Conservation (phyloP, 75 land plant genomes). For the Selaginella moellendorffii region DNA sequence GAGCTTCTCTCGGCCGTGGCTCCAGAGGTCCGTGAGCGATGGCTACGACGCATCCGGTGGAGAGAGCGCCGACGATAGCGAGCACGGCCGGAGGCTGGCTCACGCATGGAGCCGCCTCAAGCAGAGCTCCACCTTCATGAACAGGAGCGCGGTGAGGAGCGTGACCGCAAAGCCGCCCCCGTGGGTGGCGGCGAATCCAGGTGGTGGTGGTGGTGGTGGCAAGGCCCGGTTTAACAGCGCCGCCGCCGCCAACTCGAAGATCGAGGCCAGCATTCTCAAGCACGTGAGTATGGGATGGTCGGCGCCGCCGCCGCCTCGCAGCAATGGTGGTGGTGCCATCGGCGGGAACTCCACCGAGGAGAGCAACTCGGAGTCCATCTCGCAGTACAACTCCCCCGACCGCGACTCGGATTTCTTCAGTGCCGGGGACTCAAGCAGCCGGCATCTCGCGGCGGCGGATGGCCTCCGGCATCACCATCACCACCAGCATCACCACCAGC, state of each 20-base stretch:
- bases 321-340: background rate
- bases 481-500: too few relatives aligned
- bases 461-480: too few relatives aligned
- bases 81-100: conserved; percentile 5
- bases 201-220: background rate
- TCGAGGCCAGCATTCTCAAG: background rate
- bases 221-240: too few relatives aligned
- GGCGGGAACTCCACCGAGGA: background rate
- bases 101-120: background rate
- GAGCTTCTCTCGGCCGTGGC: conserved; percentile 6
- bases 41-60: conserved; percentile 97
- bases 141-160: too few relatives aligned
- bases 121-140: background rate
- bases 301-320: background rate
- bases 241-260: too few relatives aligned
- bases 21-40: conserved; percentile 69
- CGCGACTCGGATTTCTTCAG: background rate
- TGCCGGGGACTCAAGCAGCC: background rate
- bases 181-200: background rate
- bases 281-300: background rate
- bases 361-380: background rate
- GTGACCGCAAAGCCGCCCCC: background rate
- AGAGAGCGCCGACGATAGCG: conserved; percentile 62
- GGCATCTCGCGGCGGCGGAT: too few relatives aligned
- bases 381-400: background rate